These are phyloP conservation scores for Phytophthora pinifolia DNA, from an alignment of 352 stramenopile genomes.

Conservation along the genomic window DNA sequence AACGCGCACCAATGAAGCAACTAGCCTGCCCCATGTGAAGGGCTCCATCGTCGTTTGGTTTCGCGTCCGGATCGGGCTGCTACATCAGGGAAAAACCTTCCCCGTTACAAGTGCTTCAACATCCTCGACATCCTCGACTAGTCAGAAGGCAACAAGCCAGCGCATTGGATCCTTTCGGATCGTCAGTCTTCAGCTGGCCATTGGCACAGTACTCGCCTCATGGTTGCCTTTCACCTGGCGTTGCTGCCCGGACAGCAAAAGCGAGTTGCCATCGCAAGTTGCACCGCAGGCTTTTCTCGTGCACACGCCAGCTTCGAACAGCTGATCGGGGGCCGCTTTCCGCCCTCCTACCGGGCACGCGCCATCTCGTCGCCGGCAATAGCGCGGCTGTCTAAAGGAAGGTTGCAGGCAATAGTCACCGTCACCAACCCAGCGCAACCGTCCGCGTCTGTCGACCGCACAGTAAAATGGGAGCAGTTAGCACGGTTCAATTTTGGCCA, in stretches of 20 bases:
- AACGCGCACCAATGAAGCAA: conserved; percentile 17
- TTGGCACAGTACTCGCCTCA: neutral
- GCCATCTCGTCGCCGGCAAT: neutral
- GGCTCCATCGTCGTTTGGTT: conserved; percentile 19
- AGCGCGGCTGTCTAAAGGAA: neutral
- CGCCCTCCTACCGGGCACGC: conserved; percentile 5
- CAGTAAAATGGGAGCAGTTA: conserved; percentile 6
- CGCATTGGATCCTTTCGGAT: too few relatives aligned
- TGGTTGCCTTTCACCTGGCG: neutral
- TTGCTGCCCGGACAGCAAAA: conserved; percentile 18
- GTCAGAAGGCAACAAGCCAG: too few relatives aligned
- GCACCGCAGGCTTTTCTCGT: conserved; percentile 10
- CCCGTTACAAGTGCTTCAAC: conserved; percentile 22
- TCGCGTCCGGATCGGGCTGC: conserved; percentile 2
- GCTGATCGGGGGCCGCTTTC: conserved; percentile 17
- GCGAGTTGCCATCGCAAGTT: neutral
- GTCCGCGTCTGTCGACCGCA: neutral
- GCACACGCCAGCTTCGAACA: conserved; percentile 23
- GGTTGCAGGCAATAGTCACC: neutral
- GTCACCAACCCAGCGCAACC: too few relatives aligned
- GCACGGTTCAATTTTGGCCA: neutral
- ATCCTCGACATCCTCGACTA: neutral
- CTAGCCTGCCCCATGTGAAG: conserved; percentile 2
- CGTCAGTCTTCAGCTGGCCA: conserved; percentile 7
- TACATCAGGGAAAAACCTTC: conserved; percentile 3